A percentile compares a stretch with the other conserved stretches of the same genome.
These are phyloP conservation scores for Solanum sparsipilum DNA, from an alignment of 257 asterid species.

Conservation along the genomic window DNA sequence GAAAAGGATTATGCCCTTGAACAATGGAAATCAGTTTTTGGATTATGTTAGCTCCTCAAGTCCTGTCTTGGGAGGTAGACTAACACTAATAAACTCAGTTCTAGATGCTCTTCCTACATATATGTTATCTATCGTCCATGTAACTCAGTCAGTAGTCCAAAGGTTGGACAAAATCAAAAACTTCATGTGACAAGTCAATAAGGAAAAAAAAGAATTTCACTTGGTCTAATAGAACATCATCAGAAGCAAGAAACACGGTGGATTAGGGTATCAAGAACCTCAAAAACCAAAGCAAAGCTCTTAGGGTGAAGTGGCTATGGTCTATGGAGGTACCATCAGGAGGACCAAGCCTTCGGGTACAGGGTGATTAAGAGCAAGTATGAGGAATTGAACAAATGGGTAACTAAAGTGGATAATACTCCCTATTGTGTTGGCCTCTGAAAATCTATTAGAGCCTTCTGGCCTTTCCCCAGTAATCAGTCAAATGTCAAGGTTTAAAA, in stretches of 20 bases:
- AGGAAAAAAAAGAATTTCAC: not conserved
- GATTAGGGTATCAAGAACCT: not conserved
- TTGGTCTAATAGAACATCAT: not conserved
- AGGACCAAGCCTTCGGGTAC: not conserved
- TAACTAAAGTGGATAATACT: not conserved
- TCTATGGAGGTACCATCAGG: not conserved
- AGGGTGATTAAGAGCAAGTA: not conserved
- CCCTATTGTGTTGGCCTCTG: not conserved
- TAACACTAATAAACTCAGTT: not conserved
- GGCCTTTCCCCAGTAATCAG: not conserved
- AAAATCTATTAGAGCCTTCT: not conserved
- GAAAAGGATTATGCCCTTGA: not conserved
- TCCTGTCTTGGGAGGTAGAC: not conserved
- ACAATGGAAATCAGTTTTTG: not conserved
- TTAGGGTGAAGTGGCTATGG: not conserved
- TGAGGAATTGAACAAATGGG: not conserved
- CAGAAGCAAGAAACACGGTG: not conserved
- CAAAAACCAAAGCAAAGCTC: not conserved
- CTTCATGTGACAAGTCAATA: not conserved
- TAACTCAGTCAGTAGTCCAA: not conserved
- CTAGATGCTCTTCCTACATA: not conserved
- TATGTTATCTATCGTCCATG: not conserved
- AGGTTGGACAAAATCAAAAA: not conserved
- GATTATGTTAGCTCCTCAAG: not conserved
- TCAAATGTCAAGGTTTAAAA: not conserved